phyloP scores from a whole-genome alignment of 129 eudicot genomes.

The Ambrosia trifida region DNA sequence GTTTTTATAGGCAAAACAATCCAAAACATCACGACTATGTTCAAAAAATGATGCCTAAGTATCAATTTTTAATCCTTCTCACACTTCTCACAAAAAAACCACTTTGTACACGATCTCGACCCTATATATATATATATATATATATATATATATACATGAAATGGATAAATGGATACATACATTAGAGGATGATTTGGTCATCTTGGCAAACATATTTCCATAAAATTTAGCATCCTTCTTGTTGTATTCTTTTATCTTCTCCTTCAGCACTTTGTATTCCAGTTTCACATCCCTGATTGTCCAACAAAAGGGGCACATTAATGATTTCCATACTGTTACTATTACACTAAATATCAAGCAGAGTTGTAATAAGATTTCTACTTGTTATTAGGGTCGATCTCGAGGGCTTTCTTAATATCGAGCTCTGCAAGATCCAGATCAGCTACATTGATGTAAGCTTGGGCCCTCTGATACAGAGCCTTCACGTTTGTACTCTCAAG shows the following conservation, averaged over 20 bases:
- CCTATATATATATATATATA: too few species aligned
- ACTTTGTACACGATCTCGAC: too few species aligned
- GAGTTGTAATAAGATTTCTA: constrained; percentile 5
- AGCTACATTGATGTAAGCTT: constrained; percentile 77
- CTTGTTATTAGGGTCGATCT: constrained; percentile 90
- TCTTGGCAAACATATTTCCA: constrained; percentile 85
- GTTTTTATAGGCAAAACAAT: too few species aligned
- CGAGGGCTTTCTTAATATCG: constrained; percentile 91
- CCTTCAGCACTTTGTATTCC: constrained; percentile 72
- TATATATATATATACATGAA: neutral
- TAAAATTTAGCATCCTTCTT: constrained; percentile 88
- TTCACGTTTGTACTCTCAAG: constrained; percentile 84
- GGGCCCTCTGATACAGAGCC: constrained; percentile 93
- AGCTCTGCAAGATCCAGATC: constrained; percentile 88
- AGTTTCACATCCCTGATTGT: constrained; percentile 61
- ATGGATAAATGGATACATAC: neutral
- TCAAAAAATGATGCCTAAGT: too few species aligned
- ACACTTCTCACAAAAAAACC: too few species aligned
- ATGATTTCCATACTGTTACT: neutral
- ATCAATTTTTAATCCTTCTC: too few species aligned
- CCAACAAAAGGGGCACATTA: neutral
- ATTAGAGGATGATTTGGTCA: constrained; percentile 46
- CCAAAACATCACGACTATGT: too few species aligned
- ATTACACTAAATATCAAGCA: constrained; percentile 11
- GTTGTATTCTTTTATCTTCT: constrained; percentile 76